phyloP scores from a whole-genome alignment of 352 stramenopile genomes.

The Pythium guiyangense region DNA sequence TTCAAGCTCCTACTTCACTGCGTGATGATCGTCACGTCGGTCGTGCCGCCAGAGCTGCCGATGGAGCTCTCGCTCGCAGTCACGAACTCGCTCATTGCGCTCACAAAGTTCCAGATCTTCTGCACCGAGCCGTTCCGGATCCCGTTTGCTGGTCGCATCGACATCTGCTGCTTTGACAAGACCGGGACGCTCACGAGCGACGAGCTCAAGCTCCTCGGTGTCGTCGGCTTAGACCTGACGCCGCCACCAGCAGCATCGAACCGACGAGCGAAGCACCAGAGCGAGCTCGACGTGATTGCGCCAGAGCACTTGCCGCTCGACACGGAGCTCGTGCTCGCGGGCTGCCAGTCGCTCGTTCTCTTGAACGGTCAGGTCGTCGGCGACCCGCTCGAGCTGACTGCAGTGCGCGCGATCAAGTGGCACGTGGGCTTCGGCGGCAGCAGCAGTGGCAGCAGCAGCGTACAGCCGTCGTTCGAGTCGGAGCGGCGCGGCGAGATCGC shows the following conservation, averaged over 20 bases:
- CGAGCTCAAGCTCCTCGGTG: constrained; percentile 63
- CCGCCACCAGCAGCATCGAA: neutral
- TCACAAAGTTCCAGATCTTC: constrained; percentile 89
- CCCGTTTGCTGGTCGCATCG: constrained; percentile 87
- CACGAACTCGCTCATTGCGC: constrained; percentile 88
- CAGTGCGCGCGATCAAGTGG: constrained; percentile 83
- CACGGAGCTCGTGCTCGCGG: constrained; percentile 33
- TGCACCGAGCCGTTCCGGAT: constrained; percentile 96
- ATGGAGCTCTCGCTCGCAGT: constrained; percentile 94
- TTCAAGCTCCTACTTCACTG: constrained; percentile 93
- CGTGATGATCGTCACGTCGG: constrained; percentile 95
- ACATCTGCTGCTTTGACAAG: constrained; percentile 95
- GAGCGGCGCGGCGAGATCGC: constrained; percentile 22
- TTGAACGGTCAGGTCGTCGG: constrained; percentile 89
- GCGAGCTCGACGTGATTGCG: constrained; percentile 28
- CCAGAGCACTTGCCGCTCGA: constrained; percentile 29
- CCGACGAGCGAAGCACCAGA: constrained; percentile 1
- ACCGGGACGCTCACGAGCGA: constrained; percentile 95
- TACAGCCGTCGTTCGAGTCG: constrained; percentile 30
- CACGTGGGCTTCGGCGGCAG: constrained; percentile 20
- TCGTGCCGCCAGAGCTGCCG: constrained; percentile 93
- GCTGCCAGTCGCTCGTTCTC: constrained; percentile 91
- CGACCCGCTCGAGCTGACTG: constrained; percentile 92
- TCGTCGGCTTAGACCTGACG: constrained; percentile 20
- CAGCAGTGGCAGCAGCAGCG: constrained; percentile 2